Evolutionary conservation across 1,284 basidiomycete genomes (phyloP).

Genomic region (Cryptococcus maquisensis): DNA sequence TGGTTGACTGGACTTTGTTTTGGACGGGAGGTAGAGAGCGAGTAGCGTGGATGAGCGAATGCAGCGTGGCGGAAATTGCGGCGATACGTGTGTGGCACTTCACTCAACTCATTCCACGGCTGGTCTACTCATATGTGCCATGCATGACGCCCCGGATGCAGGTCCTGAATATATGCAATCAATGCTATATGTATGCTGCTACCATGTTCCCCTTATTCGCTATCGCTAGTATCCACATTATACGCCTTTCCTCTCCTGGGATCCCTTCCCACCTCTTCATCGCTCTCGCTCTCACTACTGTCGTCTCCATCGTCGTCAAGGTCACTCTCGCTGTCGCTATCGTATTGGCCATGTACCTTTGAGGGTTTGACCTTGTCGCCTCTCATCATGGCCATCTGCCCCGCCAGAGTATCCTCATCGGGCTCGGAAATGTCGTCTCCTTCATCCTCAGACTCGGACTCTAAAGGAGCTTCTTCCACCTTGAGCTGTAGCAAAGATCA

Average conservation of each 20-base stretch:
- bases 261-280: slow-evolving; percentile 25
- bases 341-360: slow-evolving; percentile 49
- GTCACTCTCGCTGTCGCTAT: slow-evolving; percentile 53
- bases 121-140: no score
- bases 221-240: slow-evolving; percentile 35
- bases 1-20: no score
- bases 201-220: slow-evolving; percentile 12
- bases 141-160: no score
- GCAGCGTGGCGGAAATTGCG: no score
- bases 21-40: background rate
- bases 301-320: slow-evolving; percentile 49
- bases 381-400: slow-evolving; percentile 97
- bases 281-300: slow-evolving; percentile 49
- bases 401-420: slow-evolving; percentile 89
- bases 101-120: no score
- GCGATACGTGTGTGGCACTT: no score
- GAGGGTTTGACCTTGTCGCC: slow-evolving; percentile 77
- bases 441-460: slow-evolving; percentile 58
- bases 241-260: slow-evolving; percentile 25
- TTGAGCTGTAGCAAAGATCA: slow-evolving; percentile 59
- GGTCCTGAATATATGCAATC: no score
- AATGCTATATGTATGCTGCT: background rate
- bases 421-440: slow-evolving; percentile 95
- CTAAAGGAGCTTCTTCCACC: slow-evolving; percentile 66
- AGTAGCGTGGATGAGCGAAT: no score